These are phyloP conservation scores for Castanea crenata DNA, from an alignment of 306 rosid genomes.

Conservation along the genomic window DNA sequence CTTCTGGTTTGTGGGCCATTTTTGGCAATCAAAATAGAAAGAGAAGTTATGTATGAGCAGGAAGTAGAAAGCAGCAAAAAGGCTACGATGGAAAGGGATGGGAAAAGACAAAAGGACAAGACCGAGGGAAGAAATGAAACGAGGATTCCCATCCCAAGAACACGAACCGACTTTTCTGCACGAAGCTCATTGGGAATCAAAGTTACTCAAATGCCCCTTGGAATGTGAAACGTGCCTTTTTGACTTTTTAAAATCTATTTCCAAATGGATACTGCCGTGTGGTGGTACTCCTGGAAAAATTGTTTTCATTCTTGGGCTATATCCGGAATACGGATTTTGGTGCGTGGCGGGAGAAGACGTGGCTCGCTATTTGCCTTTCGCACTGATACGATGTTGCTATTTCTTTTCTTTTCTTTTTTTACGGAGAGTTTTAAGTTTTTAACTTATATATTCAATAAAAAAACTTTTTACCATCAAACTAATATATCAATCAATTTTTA, in stretches of 20 bases:
- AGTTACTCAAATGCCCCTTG: not conserved
- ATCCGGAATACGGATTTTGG: not conserved
- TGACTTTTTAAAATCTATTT: not conserved
- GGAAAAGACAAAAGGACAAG: slow-evolving; percentile 1
- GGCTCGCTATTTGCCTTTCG: slow-evolving; percentile 32
- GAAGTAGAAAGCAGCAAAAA: too few relatives aligned
- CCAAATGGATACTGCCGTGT: too few relatives aligned
- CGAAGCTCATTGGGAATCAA: not conserved
- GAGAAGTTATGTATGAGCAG: not conserved
- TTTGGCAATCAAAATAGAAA: not conserved
- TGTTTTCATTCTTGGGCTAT: not conserved
- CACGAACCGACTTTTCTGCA: not conserved
- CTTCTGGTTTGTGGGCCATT: slow-evolving; percentile 69
- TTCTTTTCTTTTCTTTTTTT: not conserved
- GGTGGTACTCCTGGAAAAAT: not conserved
- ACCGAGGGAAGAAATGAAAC: not conserved
- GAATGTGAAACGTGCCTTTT: not conserved
- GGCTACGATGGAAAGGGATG: slow-evolving; percentile 7
- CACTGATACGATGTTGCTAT: not conserved
- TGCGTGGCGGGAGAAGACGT: slow-evolving; percentile 54
- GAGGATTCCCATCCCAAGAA: not conserved
- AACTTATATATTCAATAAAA: too few relatives aligned
- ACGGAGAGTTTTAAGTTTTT: too few relatives aligned
- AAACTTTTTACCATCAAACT: rapidly evolving
- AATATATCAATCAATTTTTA: rapidly evolving